Conservation (phyloP, 164 flowering plant genomes). For the Warburgia ugandensis region DNA sequence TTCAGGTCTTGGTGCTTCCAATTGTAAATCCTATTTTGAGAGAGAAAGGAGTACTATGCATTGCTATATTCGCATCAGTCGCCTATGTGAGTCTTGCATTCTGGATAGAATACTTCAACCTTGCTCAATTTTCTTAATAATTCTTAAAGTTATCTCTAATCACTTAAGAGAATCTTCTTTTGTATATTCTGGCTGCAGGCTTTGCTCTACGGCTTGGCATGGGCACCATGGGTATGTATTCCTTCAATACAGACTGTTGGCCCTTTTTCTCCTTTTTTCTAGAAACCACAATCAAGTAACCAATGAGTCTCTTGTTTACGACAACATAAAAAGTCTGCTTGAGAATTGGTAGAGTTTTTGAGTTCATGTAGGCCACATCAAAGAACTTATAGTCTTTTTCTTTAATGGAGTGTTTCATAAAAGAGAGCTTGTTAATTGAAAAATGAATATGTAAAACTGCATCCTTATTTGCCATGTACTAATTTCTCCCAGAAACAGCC, state of each 20-base stretch:
- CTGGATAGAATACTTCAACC: background rate
- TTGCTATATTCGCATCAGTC: conserved; percentile 51
- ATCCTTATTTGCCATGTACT: background rate
- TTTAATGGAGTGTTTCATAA: too few species aligned
- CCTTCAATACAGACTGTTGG: background rate
- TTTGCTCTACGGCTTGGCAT: conserved; percentile 71
- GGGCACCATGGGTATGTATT: conserved; percentile 86
- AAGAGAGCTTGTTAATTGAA: background rate
- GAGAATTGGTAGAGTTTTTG: background rate
- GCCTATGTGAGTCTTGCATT: conserved; percentile 54
- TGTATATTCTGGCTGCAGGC: conserved; percentile 35
- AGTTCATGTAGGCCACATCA: background rate
- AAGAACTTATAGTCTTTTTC: background rate
- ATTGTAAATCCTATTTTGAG: conserved; percentile 65
- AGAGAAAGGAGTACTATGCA: conserved; percentile 57
- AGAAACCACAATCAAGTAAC: background rate
- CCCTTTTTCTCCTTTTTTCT: background rate
- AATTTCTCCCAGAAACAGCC: background rate
- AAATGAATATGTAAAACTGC: background rate
- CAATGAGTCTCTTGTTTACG: background rate
- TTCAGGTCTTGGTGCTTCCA: conserved; percentile 74
- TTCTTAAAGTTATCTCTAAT: background rate
- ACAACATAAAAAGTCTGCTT: background rate
- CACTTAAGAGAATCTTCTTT: background rate
- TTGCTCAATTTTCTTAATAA: background rate